These are phyloP conservation scores for Homolaphlyctis polyrhiza DNA, from an alignment of 371 early-diverging fungal genomes.

Conservation along the genomic window DNA sequence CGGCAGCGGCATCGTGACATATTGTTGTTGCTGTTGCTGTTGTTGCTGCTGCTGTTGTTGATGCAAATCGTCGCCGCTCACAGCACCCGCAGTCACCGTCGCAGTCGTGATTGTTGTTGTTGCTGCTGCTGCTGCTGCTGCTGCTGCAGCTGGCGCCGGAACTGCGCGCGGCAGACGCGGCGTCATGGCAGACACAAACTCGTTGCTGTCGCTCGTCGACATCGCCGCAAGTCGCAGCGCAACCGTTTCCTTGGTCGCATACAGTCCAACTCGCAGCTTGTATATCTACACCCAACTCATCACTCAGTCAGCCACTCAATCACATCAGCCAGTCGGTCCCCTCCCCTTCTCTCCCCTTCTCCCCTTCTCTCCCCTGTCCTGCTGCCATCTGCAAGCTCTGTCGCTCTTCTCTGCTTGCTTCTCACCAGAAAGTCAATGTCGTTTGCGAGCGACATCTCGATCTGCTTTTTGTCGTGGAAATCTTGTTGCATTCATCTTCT, in stretches of 20 bases:
- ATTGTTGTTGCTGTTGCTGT: not conserved
- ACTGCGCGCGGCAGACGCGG: conserved; percentile 4
- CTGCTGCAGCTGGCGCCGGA: not conserved
- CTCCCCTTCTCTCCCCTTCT: too few species aligned
- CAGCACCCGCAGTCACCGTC: too few species aligned
- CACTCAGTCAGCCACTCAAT: not conserved
- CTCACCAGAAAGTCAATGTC: conserved; percentile 4
- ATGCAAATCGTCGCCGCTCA: too few species aligned
- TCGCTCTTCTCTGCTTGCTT: too few species aligned
- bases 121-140: too few species aligned
- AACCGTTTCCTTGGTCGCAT: conserved; percentile 18
- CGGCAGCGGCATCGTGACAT: not conserved
- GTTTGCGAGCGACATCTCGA: not conserved
- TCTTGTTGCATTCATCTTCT: too few species aligned
- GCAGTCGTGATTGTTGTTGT: too few species aligned
- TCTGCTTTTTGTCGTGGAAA: too few species aligned
- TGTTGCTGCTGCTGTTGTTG: not conserved
- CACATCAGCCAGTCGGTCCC: too few species aligned
- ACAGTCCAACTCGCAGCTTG: conserved; percentile 25
- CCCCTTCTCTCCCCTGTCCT: too few species aligned
- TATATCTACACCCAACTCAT: conserved; percentile 15
- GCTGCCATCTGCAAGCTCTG: too few species aligned
- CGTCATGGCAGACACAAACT: conserved; percentile 19
- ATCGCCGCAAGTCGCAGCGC: conserved; percentile 25
- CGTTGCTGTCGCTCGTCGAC: conserved; percentile 18